phyloP scores from a whole-genome alignment of 2,329 filamentous ascomycete species.

The Aspergillus sp. region DNA sequence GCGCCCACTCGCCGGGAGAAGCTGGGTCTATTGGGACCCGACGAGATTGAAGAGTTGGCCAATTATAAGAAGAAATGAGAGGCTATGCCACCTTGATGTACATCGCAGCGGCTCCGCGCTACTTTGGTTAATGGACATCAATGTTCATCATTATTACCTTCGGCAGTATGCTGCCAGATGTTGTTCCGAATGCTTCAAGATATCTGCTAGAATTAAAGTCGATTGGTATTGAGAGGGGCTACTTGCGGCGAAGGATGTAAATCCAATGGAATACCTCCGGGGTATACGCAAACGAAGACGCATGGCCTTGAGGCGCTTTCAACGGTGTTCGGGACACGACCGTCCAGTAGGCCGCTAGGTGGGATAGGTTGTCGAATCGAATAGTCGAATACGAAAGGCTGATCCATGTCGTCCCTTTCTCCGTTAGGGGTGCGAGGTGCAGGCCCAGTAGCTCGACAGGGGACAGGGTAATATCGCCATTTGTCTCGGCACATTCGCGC shows the following conservation, averaged over 20 bases:
- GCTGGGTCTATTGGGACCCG: conserved; percentile 60
- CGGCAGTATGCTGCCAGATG: not conserved
- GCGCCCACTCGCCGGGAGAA: conserved; percentile 67
- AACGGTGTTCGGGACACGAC: conserved; percentile 28
- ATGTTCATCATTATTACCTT: not conserved
- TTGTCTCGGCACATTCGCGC: conserved; percentile 11
- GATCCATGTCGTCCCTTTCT: conserved; percentile 28
- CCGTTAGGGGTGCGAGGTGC: conserved; percentile 31
- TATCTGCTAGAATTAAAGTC: not conserved
- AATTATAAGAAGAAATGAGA: not conserved
- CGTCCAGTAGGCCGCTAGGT: conserved; percentile 26
- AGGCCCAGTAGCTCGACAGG: conserved; percentile 36
- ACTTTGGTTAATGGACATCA: not conserved
- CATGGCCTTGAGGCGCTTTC: conserved; percentile 30
- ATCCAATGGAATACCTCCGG: conserved; percentile 38
- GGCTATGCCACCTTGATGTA: not conserved
- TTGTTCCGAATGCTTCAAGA: not conserved
- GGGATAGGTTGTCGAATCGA: conserved; percentile 30
- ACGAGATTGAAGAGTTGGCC: conserved; percentile 42
- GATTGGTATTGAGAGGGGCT: conserved; percentile 2
- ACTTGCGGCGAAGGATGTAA: conserved; percentile 31
- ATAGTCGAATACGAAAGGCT: conserved; percentile 33
- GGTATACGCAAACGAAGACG: conserved; percentile 26
- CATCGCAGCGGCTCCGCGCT: not conserved
- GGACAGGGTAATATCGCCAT: conserved; percentile 18